Percentiles rank a stretch among this genome's conserved stretches.
These are phyloP conservation scores for Plasmopara halstedii DNA, from an alignment of 352 stramenopile species.

Conservation along the genomic window DNA sequence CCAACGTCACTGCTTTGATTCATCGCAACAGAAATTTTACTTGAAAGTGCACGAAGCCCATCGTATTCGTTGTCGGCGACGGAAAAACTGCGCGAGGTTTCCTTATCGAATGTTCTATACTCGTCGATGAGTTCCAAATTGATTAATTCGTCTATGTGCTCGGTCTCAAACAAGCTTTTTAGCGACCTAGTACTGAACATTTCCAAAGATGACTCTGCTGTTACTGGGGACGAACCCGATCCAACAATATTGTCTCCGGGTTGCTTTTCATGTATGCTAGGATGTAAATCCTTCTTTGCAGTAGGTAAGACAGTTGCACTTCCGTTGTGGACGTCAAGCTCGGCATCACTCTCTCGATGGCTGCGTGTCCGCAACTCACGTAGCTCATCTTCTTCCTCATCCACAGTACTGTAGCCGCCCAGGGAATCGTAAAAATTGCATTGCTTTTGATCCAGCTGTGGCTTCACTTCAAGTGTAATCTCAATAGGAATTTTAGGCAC, in stretches of 20 bases:
- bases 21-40: not conserved
- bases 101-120: slow-evolving; percentile 30
- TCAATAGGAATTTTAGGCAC: slow-evolving; percentile 4
- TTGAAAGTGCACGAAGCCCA: slow-evolving; percentile 5
- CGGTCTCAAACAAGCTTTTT: slow-evolving; percentile 29
- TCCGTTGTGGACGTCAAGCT: slow-evolving; percentile 5
- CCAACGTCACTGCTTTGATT: not conserved
- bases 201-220: slow-evolving; percentile 1
- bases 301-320: not conserved
- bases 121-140: slow-evolving; percentile 24
- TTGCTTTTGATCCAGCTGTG: slow-evolving; percentile 26
- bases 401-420: slow-evolving; percentile 35
- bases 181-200: slow-evolving; percentile 19
- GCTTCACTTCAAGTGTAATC: slow-evolving; percentile 15
- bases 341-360: slow-evolving; percentile 8
- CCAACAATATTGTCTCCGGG: not conserved
- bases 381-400: slow-evolving; percentile 35
- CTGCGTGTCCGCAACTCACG: slow-evolving; percentile 13
- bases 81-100: slow-evolving; percentile 13
- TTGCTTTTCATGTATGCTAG: not conserved
- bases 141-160: slow-evolving; percentile 23
- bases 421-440: slow-evolving; percentile 31
- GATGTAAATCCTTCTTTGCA: too few relatives aligned
- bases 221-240: not conserved
- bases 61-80: slow-evolving; percentile 12